Percentiles rank a stretch among this genome's conserved stretches.
phyloP scores from a whole-genome alignment of 2,329 filamentous ascomycete species.

The Phoma herbarum region DNA sequence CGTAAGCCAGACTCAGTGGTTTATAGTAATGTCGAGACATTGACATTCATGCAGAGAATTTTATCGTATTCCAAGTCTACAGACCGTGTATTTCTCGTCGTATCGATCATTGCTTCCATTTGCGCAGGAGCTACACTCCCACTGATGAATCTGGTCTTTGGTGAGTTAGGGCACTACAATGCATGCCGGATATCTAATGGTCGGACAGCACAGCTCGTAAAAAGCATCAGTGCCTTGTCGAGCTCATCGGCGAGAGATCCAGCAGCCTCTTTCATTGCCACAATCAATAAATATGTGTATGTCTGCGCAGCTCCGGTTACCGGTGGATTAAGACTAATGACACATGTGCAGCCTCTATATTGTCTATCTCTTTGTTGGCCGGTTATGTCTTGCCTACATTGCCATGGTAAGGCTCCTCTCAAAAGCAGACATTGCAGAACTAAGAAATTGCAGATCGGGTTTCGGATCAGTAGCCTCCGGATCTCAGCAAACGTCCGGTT shows the following conservation, averaged over 20 bases:
- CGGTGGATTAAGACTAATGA: neutral
- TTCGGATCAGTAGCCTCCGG: slow-evolving; percentile 37
- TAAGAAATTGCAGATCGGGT: slow-evolving; percentile 32
- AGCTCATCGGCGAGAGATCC: slow-evolving; percentile 8
- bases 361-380: slow-evolving; percentile 66
- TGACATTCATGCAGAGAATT: slow-evolving; percentile 28
- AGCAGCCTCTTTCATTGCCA: slow-evolving; percentile 20
- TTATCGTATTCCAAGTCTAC: slow-evolving; percentile 28
- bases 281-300: slow-evolving; percentile 34
- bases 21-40: neutral
- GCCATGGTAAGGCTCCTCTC: slow-evolving; percentile 56
- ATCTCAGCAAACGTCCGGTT: slow-evolving; percentile 40
- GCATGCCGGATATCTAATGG: neutral
- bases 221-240: slow-evolving; percentile 22
- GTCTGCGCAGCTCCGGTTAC: neutral
- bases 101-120: slow-evolving; percentile 30
- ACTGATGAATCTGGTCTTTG: slow-evolving; percentile 67
- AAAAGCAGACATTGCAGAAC: neutral
- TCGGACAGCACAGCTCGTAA: slow-evolving; percentile 25
- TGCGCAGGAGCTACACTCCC: slow-evolving; percentile 51
- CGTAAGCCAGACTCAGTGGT: neutral
- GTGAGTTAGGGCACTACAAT: slow-evolving; percentile 46
- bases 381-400: slow-evolving; percentile 63
- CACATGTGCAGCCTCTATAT: slow-evolving; percentile 52
- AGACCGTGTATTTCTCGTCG: slow-evolving; percentile 27